These are phyloP conservation scores for Podosphaera aphanis DNA, from an alignment of 2,329 filamentous ascomycete species.

Conservation along the genomic window DNA sequence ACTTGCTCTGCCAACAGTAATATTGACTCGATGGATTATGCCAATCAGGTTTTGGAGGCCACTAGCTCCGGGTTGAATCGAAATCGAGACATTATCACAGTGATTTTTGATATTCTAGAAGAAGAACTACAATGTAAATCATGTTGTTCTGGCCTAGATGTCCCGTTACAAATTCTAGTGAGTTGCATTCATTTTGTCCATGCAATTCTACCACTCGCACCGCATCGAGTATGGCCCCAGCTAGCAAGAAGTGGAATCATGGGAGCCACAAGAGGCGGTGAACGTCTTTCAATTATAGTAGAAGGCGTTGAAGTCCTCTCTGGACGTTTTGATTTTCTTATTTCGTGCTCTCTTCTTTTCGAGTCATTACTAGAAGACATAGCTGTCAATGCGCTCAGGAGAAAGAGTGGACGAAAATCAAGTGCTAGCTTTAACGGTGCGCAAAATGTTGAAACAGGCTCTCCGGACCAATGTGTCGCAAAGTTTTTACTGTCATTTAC, in stretches of 20 bases:
- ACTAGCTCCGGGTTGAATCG: conserved; percentile 29
- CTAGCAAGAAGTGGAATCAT: conserved; percentile 62
- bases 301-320: conserved; percentile 60
- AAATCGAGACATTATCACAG: conserved; percentile 49
- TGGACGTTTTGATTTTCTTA: conserved; percentile 55
- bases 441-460: conserved; percentile 39
- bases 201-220: conserved; percentile 45
- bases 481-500: conserved; percentile 50
- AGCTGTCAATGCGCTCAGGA: conserved; percentile 41
- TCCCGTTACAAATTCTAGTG: conserved; percentile 34
- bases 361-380: conserved; percentile 54
- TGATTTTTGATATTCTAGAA: conserved; percentile 73
- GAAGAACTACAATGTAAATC: conserved; percentile 28
- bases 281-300: conserved; percentile 54
- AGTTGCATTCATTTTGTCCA: conserved; percentile 64
- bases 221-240: conserved; percentile 75
- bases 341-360: conserved; percentile 51
- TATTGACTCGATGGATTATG: conserved; percentile 21
- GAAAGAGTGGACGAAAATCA: conserved; percentile 32
- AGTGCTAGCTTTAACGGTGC: conserved; percentile 22
- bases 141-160: conserved; percentile 19
- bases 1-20: conserved; percentile 4
- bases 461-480: conserved; percentile 55
- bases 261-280: conserved; percentile 50
- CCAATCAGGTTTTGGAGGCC: conserved; percentile 27